Evolutionary conservation across 768 basidiomycete genomes (phyloP).

Genomic region (Suillus plorans): DNA sequence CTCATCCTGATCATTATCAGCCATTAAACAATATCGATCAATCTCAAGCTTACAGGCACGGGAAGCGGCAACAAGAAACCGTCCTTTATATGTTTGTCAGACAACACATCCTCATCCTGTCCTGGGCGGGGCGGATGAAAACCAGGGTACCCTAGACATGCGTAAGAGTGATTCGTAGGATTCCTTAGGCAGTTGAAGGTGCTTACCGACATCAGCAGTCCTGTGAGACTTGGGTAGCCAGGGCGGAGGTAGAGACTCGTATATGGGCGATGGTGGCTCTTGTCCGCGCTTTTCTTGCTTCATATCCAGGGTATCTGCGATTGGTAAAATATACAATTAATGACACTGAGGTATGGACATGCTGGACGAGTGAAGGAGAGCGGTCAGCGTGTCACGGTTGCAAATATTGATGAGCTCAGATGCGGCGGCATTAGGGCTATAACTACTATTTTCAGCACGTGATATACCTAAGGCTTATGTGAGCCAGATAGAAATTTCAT

Average conservation of each 20-base stretch:
- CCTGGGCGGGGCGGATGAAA: conserved; percentile 74
- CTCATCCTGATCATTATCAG: conserved; percentile 23
- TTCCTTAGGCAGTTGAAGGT: not conserved
- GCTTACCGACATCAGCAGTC: conserved; percentile 68
- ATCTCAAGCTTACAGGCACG: conserved; percentile 51
- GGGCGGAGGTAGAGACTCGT: conserved; percentile 65
- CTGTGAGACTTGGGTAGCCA: conserved; percentile 73
- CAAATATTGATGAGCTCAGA: not conserved
- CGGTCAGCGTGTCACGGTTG: not conserved
- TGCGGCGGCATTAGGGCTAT: not conserved
- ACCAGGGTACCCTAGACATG: conserved; percentile 62
- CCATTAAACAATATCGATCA: not conserved
- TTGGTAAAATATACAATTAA: conserved; percentile 2
- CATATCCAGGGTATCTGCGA: not conserved
- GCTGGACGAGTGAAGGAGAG: not conserved
- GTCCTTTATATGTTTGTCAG: conserved; percentile 61
- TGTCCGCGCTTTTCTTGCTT: conserved; percentile 23
- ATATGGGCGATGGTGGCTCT: conserved; percentile 43
- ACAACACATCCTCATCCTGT: conserved; percentile 74
- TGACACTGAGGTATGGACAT: conserved; percentile 4
- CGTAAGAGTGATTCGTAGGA: not conserved
- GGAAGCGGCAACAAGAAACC: conserved; percentile 56
- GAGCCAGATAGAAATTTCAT: no score
- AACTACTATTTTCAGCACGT: not conserved
- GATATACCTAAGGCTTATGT: not conserved